Evolutionary conservation across 768 basidiomycete species (phyloP), one percentile per base, ranked within the genome.

Genomic region (Psilocybe azurescens): DNA sequence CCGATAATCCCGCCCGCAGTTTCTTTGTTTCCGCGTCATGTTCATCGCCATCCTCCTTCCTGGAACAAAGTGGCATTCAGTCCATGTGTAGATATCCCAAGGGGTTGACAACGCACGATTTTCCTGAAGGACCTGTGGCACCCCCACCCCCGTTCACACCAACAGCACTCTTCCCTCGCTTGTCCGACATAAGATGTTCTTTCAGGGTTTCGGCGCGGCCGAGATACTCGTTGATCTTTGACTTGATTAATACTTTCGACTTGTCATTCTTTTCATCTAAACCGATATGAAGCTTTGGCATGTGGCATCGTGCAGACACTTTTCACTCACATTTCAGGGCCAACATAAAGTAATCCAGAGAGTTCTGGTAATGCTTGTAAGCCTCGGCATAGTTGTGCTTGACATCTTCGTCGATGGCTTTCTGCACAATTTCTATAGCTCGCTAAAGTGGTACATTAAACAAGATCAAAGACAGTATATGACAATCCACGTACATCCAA

Each of bases 291-390:
- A 48, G 24, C 39, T 48, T 44, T n/a, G 44, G 9, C 16, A 20
- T 59, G 44, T 18, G 20, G 24, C 49, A 46, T 52, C 32, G 48
- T 41, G 16, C 53, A 48, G 11, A 51, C 24, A 36, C 24, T 14
- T 32, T 39, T 8, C 5, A 46, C 60, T 55, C 65, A 95, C 95
- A 96, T 77, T 95, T 96, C 73, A 94, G 81, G 8, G 96, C 95
- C 66, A 98, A 91, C 92, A 98, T 94, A 76, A 99, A 99, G 74
- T 97, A 99, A 73, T 99, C 97, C 62, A 99, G 84, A 1, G 94
- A 85, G 82, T 98, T 97, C 81, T 91, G 90, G 78, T 97, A 97
- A 66, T 89, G 86, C 79, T 93, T 96, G 86, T 94, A 97, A 18
- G 96, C 96, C 70, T 96, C 95, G 5, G 86, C 80, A 78, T 98